Evolutionary conservation across 2,329 filamentous ascomycete species (phyloP), one percentile per base, ranked within the genome.

Genomic region (Bipolaris victoriae): DNA sequence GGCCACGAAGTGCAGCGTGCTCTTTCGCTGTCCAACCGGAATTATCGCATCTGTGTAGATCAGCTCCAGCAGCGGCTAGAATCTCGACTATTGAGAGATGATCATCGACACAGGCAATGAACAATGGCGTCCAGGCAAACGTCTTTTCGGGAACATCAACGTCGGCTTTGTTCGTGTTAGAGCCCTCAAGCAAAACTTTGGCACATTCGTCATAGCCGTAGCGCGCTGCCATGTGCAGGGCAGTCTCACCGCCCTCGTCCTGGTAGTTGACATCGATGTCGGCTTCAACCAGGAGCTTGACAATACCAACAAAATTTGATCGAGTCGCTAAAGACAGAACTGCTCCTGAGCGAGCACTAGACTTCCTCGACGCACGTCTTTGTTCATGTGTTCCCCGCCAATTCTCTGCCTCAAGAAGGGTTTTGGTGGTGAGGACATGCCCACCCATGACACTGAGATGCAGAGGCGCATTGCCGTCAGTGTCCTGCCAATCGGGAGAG

Each of bases 21-120:
- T 99, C 95, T 72, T 89, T 92, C 1, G 93, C 90, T 3, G 90
- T 95, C 95, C 95, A 99, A 7, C 94, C 94, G 43, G 92, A 97
- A 0, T 89, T 90, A 75, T 99, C 95, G 5, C 83, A 80, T 57
- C 85, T 88, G 55, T 88, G 87, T 3, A 92, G 79, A 57, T 96
- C 86, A 0, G 92, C 91, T 1, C 91, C 91, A 20, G 90, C 89
- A 47, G 89, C 85, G 39, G 96, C 84, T 4, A 99, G 82, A 22
- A 95, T 81, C 69, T 92, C 84, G 0, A 90, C 90, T 39, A 97
- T 86, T 0, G 83, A 78, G 10, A 92, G 76, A 63, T 92, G 89
- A 0, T 94, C 94, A 70, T 99, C 93, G 2, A 98, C 94, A 52
- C 90, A 91, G 9, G 94, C 91, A 62, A 97, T 90, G 71, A 97